These are phyloP conservation scores for Cerioporus squamosus DNA, from an alignment of 1,284 basidiomycete genomes.

Conservation along the genomic window DNA sequence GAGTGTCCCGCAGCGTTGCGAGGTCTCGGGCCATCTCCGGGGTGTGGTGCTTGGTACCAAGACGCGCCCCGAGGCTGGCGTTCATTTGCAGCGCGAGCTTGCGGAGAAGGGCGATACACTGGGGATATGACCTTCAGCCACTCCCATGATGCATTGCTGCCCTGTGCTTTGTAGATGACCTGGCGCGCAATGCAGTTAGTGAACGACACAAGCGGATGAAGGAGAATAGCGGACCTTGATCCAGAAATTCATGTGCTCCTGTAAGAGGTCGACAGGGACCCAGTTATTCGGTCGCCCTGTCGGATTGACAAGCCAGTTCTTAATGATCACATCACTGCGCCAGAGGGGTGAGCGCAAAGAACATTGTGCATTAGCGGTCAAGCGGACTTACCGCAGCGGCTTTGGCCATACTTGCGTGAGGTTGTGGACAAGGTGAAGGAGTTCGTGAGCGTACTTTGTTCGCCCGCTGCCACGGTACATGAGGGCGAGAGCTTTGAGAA, in stretches of 20 bases:
- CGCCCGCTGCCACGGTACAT: slow-evolving; percentile 35
- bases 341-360: no score
- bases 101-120: slow-evolving; percentile 38
- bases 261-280: slow-evolving; percentile 42
- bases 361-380: no score
- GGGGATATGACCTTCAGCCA: slow-evolving; percentile 43
- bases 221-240: slow-evolving; percentile 32
- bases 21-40: slow-evolving; percentile 27
- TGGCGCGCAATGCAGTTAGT: not conserved
- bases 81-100: slow-evolving; percentile 36
- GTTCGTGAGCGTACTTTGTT: slow-evolving; percentile 45
- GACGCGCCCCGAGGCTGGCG: slow-evolving; percentile 33
- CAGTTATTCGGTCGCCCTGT: slow-evolving; percentile 36
- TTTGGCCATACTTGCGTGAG: slow-evolving; percentile 41
- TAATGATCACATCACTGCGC: slow-evolving; percentile 35
- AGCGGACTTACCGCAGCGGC: slow-evolving; percentile 35
- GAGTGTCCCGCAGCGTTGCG: not conserved
- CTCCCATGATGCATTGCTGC: slow-evolving; percentile 42
- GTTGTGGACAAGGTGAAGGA: slow-evolving; percentile 44
- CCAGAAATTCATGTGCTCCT: slow-evolving; percentile 48
- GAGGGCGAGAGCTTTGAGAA: slow-evolving; percentile 38
- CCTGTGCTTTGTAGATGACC: slow-evolving; percentile 39
- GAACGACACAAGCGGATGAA: not conserved
- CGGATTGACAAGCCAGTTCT: slow-evolving; percentile 46
- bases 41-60: slow-evolving; percentile 34